These are phyloP conservation scores for Ophiosphaerella narmari DNA, from an alignment of 2,329 filamentous ascomycete genomes.

Conservation along the genomic window DNA sequence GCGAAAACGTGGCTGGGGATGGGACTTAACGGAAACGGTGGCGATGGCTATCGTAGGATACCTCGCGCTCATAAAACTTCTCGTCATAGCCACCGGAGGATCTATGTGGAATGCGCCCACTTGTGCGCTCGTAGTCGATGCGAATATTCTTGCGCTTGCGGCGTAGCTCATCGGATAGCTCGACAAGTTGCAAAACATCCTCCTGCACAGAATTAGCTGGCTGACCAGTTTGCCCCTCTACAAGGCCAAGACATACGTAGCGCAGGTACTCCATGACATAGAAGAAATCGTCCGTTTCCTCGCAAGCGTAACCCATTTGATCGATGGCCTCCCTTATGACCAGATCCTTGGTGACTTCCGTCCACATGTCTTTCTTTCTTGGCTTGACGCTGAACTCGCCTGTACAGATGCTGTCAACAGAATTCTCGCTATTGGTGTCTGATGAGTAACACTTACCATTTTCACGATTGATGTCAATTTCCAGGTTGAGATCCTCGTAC, in stretches of 20 bases:
- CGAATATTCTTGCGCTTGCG: constrained; percentile 61
- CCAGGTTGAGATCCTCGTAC: constrained; percentile 67
- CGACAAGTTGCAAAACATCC: constrained; percentile 82
- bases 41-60: constrained; percentile 62
- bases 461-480: constrained; percentile 67
- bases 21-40: constrained; percentile 42
- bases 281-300: constrained; percentile 87
- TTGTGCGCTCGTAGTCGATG: constrained; percentile 64
- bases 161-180: constrained; percentile 81
- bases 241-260: constrained; percentile 67
- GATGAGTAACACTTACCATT: constrained; percentile 1
- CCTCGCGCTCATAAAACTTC: constrained; percentile 68
- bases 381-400: constrained; percentile 36
- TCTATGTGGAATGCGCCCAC: constrained; percentile 54
- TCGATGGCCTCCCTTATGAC: constrained; percentile 87
- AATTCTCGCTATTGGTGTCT: not conserved
- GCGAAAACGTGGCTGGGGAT: not conserved
- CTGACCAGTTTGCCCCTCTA: not conserved
- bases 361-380: constrained; percentile 73
- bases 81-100: constrained; percentile 63
- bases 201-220: constrained; percentile 61
- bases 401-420: constrained; percentile 45
- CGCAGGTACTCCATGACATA: constrained; percentile 90
- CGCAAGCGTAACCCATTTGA: constrained; percentile 80
- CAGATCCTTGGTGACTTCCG: constrained; percentile 93